A percentile compares a stretch with the other conserved stretches of the same genome.
Evolutionary conservation across 495 filamentous ascomycete genomes (phyloP).

Genomic region (Penicillium pancosmium): DNA sequence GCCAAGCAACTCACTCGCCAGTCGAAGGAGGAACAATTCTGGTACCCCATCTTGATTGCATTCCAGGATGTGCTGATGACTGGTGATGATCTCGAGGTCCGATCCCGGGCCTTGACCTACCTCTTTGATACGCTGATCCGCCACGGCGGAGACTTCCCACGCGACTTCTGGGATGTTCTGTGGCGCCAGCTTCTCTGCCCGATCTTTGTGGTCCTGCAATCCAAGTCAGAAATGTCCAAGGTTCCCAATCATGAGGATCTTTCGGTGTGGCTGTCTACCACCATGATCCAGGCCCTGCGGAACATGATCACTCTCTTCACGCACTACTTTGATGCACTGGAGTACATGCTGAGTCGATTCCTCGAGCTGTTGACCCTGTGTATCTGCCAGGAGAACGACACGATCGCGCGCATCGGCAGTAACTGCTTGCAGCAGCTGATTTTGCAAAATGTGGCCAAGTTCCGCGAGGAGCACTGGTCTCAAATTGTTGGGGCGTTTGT

Average conservation of each 20-base stretch:
- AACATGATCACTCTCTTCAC: conserved; percentile 99
- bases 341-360: conserved; percentile 96
- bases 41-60: conserved; percentile 96
- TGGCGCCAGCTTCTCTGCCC: conserved; percentile 96
- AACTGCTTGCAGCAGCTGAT: conserved; percentile 97
- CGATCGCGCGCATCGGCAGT: conserved; percentile 95
- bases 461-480: conserved; percentile 82
- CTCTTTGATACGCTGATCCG: conserved; percentile 90
- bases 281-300: conserved; percentile 96
- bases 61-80: conserved; percentile 99
- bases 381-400: conserved; percentile 99
- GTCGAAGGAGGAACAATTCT: conserved; percentile 93
- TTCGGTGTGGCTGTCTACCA: conserved; percentile 98
- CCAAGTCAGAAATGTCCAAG: conserved; percentile 93
- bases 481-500: conserved; percentile 95
- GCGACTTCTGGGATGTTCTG: conserved; percentile 97
- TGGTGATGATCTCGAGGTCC: conserved; percentile 95
- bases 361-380: conserved; percentile 90
- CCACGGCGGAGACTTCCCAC: conserved; percentile 88
- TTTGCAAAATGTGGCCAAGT: conserved; percentile 91
- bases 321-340: conserved; percentile 92
- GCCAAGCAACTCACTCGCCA: conserved; percentile 54
- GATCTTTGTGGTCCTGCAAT: conserved; percentile 97
- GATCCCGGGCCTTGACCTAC: conserved; percentile 87
- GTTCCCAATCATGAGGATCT: conserved; percentile 91